These are phyloP conservation scores for Yarrowia yakushimensis DNA, from an alignment of 805 yeast species.

Conservation along the genomic window DNA sequence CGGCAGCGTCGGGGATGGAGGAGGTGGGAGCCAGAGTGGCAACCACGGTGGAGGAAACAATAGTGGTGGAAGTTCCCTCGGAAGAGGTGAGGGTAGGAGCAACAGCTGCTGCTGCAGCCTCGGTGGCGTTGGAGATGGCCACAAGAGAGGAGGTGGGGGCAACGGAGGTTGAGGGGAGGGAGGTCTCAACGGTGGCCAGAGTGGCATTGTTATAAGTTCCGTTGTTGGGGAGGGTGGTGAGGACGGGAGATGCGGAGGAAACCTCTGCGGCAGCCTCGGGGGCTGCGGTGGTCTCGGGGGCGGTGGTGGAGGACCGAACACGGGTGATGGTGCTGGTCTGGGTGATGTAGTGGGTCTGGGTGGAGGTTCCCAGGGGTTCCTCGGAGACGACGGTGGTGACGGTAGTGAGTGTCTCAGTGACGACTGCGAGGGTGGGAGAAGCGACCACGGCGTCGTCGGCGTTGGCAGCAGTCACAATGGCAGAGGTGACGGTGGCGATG, in stretches of 20 bases:
- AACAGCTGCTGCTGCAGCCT: neutral
- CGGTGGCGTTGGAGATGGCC: neutral
- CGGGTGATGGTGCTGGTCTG: conserved; percentile 9
- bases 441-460: neutral
- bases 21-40: conserved; percentile 1
- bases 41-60: conserved; percentile 15
- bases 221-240: neutral
- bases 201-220: conserved; percentile 1
- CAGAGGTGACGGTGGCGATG: conserved; percentile 9
- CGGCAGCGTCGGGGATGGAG: neutral
- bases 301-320: neutral
- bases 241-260: no score
- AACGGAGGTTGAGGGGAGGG: neutral
- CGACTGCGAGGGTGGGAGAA: conserved; percentile 5
- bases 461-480: neutral
- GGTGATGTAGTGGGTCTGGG: conserved; percentile 1
- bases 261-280: neutral
- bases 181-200: neutral
- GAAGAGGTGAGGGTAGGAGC: neutral
- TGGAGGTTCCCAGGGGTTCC: conserved; percentile 11
- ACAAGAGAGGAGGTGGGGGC: neutral
- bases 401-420: conserved; percentile 21
- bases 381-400: neutral
- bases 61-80: conserved; percentile 2
- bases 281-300: neutral